Percentiles rank a stretch among this genome's conserved stretches.
phyloP scores from a whole-genome alignment of 345 rosid genomes.

The Syzygium aqueum region DNA sequence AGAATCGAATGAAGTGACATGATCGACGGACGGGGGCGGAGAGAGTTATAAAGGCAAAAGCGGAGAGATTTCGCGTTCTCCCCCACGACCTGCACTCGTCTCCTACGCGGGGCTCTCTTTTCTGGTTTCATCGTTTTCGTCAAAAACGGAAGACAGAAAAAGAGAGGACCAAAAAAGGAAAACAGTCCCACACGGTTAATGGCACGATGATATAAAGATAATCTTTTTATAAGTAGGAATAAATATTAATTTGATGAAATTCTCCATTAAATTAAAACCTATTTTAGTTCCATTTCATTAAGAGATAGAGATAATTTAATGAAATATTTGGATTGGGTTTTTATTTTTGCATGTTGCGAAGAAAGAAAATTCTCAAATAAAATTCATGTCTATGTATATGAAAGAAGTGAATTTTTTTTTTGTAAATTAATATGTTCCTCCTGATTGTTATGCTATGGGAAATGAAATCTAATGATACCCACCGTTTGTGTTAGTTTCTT shows the following conservation, averaged over 20 bases:
- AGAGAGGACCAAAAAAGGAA: background rate
- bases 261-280: background rate
- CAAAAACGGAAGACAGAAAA: background rate
- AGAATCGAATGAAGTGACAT: background rate
- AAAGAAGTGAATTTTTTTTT: background rate
- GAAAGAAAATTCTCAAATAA: background rate
- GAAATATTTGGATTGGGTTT: background rate
- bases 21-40: background rate
- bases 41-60: background rate
- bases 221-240: background rate
- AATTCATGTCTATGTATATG: background rate
- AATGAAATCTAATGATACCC: background rate
- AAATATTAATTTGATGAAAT: background rate
- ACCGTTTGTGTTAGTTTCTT: background rate
- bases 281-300: background rate
- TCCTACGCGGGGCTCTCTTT: background rate
- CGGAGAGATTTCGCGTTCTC: background rate
- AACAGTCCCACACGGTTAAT: background rate
- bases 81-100: constrained; percentile 4
- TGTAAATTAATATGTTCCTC: background rate
- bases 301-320: background rate
- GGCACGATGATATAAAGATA: background rate
- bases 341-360: background rate
- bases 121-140: background rate
- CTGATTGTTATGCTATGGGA: background rate